Evolutionary conservation across 345 rosid genomes (phyloP).

Genomic region (Psidium friedrichsthalianum): DNA sequence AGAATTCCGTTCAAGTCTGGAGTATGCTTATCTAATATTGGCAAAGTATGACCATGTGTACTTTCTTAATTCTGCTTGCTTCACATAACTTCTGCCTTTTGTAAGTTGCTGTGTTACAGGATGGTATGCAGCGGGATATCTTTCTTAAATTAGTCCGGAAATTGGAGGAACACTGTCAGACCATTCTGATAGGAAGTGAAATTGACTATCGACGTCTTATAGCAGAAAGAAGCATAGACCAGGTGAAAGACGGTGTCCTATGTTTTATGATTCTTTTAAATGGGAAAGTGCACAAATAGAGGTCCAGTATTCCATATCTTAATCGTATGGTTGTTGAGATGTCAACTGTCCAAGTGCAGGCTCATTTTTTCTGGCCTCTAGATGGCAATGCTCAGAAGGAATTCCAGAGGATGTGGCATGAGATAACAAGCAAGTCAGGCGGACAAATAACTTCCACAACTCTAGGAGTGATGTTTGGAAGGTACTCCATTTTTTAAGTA

Average conservation of each 20-base stretch:
- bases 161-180: slow-evolving; percentile 72
- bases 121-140: slow-evolving; percentile 89
- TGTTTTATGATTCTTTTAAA: neutral
- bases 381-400: slow-evolving; percentile 28
- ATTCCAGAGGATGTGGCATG: slow-evolving; percentile 61
- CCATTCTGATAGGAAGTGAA: slow-evolving; percentile 62
- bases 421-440: slow-evolving; percentile 42
- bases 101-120: slow-evolving; percentile 27
- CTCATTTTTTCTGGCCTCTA: slow-evolving; percentile 70
- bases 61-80: neutral
- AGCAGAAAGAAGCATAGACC: slow-evolving; percentile 41
- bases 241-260: slow-evolving; percentile 18
- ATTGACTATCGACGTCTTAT: slow-evolving; percentile 77
- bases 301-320: neutral
- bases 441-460: slow-evolving; percentile 48
- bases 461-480: slow-evolving; percentile 88
- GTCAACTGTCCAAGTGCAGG: slow-evolving; percentile 30
- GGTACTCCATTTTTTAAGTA: slow-evolving; percentile 28
- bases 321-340: slow-evolving; percentile 7
- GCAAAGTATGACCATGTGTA: neutral
- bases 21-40: neutral
- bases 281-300: neutral
- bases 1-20: neutral
- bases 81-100: neutral
- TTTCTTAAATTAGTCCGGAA: slow-evolving; percentile 59